Base-by-base conservation (phyloP, 371 early-diverging fungal species). In the Blastocladiella emersonii region DNA sequence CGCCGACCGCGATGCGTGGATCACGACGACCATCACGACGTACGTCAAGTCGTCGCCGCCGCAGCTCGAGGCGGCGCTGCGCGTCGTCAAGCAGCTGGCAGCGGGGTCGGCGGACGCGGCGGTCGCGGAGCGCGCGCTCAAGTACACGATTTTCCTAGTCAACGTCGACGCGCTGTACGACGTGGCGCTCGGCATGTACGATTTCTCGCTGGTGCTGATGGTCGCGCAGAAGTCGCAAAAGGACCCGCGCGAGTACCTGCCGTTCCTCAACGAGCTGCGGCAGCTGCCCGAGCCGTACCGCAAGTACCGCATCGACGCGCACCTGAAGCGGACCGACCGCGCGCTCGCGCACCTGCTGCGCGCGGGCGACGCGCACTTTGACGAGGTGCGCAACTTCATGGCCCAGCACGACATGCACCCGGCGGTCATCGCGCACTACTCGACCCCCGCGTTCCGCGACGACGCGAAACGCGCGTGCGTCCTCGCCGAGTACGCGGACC, bases 171-270 rank as follows among this genome's bases (percentile, higher is more conserved):
- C 76, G 17, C 78, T 96, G 12, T 96, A 90, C 66, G 81, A 94
- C 68, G 90, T 92, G 4, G 95, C 95, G 1, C 74, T 97, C 65
- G 94, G 93, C 30, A 84, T 92, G 84, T 97, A 97, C 67, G 92
- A 97, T 66, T 89, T 95, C 68, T 74, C 83, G 21, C 76, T 97
- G 61, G 93, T 92, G 12, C 70, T 95, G 43, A 85, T 92, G 87
- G 93, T 95, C 27, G 96, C 95, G 21, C 94, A 95, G 70, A 88
- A 89, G 68, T 89, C 92, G 25, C 93, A 95, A 65, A 92, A 83
- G 78, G 97, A 97, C 79, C 97, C 97, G 27, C 78, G 92, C 34
- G 98, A 97, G 75, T 95, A 95, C 64, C 70, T 95, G 57, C 87
- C 93, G 1, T 92, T 92, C 74, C 75, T 97, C 62, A 77, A 85